Base-by-base conservation (phyloP, 306 rosid genomes). In the Amphicarpaea edgeworthii region DNA sequence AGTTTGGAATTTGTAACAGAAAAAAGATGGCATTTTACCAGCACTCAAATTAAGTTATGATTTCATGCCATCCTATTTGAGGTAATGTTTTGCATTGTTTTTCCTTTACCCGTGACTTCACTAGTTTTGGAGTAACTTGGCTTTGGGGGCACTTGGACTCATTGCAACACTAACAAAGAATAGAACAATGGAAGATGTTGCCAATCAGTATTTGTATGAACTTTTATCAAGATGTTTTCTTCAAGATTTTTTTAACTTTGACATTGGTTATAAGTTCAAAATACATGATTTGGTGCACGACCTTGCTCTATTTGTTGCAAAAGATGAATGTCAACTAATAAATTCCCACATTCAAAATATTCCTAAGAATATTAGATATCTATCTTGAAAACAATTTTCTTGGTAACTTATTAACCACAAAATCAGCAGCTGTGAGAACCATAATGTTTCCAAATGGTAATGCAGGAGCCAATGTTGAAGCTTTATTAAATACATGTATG, bases 101-200 rank as follows among this genome's bases (percentile, higher is more conserved):
- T 67, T 77, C 3, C 72, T 81, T 12, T 81, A 4, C 9, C 65
- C 75, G 45, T 42, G 1, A 0, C 1, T 63, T 64, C 16, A 0
- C 0, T 0, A 51, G 10, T 21, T 1, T 0, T 2, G 3, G 14
- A 0, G 2, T 74, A 43, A 19, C 14, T 24, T 0, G 0, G 0
- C 24, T 74, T 17, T 86, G 90, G 87, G 43, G 57, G 78, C 86
- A 75, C 68, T 21, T 1, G 90, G 82, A 15, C 6, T 83, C 19
- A 75, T 81, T 71, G 66, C 51, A 12, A 16, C 59, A 28, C 46
- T 76, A 1, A 28, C 53, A 0, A 32, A 9, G 23, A 72, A 53
- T 5, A 8, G 16, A 3, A 46, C 21, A 0, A 20, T 15, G 0
- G 60, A 51, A 45, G 82, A 81, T 7, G 20, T 83, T 63, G 84